phyloP scores from a whole-genome alignment of 441 rosid genomes.

The Aleurites moluccanus region DNA sequence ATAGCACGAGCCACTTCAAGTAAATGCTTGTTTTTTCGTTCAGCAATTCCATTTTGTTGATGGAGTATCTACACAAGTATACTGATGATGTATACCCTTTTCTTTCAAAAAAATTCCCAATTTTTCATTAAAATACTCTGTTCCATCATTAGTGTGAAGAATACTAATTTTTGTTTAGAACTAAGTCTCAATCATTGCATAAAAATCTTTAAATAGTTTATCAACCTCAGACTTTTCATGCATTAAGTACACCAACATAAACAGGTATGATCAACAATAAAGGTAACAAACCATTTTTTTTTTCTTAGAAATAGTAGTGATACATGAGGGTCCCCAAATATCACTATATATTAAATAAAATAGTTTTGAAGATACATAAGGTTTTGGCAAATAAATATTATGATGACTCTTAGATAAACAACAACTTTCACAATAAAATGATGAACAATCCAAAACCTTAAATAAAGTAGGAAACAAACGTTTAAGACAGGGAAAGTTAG shows the following conservation, averaged over 20 bases:
- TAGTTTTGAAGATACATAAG: not conserved
- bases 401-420: not conserved
- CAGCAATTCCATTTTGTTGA: not conserved
- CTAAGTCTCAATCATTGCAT: not conserved
- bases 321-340: not conserved
- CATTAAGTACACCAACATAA: not conserved
- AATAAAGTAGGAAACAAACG: conserved; percentile 4
- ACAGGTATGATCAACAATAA: not conserved
- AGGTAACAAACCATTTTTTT: not conserved
- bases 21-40: not conserved
- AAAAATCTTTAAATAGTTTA: not conserved
- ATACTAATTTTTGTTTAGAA: not conserved
- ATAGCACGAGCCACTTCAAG: not conserved
- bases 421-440: not conserved
- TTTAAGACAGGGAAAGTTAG: conserved; percentile 5
- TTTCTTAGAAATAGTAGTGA: not conserved
- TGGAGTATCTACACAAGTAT: too few species aligned
- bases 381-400: not conserved
- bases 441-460: not conserved
- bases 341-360: conserved; percentile 9
- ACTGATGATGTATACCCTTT: not conserved
- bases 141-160: not conserved
- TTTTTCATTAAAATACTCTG: too few species aligned
- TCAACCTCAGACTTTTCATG: not conserved
- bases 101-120: not conserved